Evolutionary conservation across 192 early-diverging fungal genomes (phyloP).

Genomic region (Paraglomus brasilianum): DNA sequence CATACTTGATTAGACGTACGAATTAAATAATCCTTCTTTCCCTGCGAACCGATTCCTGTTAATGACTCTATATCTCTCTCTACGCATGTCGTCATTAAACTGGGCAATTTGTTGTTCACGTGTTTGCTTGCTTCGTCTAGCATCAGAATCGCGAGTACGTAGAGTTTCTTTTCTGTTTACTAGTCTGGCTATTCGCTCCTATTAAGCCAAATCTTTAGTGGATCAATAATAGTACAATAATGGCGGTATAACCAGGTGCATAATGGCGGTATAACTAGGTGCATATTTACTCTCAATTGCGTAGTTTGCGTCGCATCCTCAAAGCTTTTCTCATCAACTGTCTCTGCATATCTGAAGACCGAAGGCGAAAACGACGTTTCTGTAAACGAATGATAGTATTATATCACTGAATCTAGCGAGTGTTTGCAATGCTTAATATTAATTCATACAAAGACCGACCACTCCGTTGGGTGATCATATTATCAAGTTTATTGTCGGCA

Average conservation of each 20-base stretch:
- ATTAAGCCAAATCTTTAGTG: not conserved
- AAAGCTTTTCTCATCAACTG: slow-evolving; percentile 63
- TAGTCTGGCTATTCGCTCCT: slow-evolving; percentile 36
- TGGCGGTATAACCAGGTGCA: not conserved
- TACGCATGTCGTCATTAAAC: slow-evolving; percentile 34
- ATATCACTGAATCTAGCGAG: not conserved
- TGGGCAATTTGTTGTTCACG: slow-evolving; percentile 16
- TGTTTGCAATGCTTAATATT: not conserved
- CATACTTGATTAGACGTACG: not conserved
- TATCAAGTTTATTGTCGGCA: not conserved
- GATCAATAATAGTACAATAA: no score
- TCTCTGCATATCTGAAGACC: slow-evolving; percentile 66
- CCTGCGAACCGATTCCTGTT: slow-evolving; percentile 41
- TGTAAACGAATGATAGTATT: no score
- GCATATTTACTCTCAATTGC: slow-evolving; percentile 47
- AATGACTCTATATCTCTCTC: slow-evolving; percentile 51
- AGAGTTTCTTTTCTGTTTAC: slow-evolving; percentile 25
- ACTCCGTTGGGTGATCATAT: not conserved
- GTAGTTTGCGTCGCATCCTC: slow-evolving; percentile 49
- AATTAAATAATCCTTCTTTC: not conserved
- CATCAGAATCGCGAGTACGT: not conserved
- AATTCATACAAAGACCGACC: not conserved
- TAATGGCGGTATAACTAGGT: not conserved
- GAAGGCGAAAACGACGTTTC: slow-evolving; percentile 35
- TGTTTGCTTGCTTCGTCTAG: not conserved